Evolutionary conservation across 1,284 basidiomycete species (phyloP).

Genomic region (Boletus sp.): DNA sequence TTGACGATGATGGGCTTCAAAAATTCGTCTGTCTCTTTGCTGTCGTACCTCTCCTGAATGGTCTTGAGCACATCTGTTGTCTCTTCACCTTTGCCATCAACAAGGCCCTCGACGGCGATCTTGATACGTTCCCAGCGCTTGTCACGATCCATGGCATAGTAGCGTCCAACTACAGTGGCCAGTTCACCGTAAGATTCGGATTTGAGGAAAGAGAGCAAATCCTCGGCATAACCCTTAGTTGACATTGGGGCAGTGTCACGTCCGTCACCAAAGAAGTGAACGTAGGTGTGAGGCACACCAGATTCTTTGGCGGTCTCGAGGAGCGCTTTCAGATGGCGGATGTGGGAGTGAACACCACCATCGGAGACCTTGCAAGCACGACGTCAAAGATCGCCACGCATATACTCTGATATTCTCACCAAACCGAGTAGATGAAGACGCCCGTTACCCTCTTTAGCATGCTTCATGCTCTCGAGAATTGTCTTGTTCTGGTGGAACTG

Average conservation of each 20-base stretch:
- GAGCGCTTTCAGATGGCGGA: slow-evolving; percentile 79
- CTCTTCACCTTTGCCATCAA: slow-evolving; percentile 70
- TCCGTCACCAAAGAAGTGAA: slow-evolving; percentile 89
- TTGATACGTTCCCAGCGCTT: slow-evolving; percentile 92
- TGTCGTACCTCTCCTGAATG: slow-evolving; percentile 71
- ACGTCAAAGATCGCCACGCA: not conserved
- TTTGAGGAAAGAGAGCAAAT: slow-evolving; percentile 75
- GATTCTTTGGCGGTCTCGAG: slow-evolving; percentile 83
- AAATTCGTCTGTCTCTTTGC: slow-evolving; percentile 88
- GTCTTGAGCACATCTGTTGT: slow-evolving; percentile 60
- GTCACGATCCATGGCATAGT: slow-evolving; percentile 95
- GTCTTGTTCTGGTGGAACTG: slow-evolving; percentile 76
- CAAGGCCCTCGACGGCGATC: slow-evolving; percentile 79
- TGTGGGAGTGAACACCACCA: slow-evolving; percentile 93
- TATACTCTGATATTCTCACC: slow-evolving; percentile 41
- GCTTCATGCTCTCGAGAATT: slow-evolving; percentile 71
- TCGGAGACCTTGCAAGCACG: slow-evolving; percentile 64
- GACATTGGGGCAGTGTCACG: slow-evolving; percentile 87
- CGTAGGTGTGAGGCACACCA: slow-evolving; percentile 77
- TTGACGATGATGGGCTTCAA: slow-evolving; percentile 88
- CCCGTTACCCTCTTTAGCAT: slow-evolving; percentile 76
- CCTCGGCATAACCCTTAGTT: slow-evolving; percentile 64
- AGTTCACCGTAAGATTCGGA: slow-evolving; percentile 72
- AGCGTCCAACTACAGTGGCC: slow-evolving; percentile 80
- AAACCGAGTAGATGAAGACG: slow-evolving; percentile 82